Evolutionary conservation across 192 early-diverging fungal species (phyloP), one percentile per base, ranked within the genome.

Genomic region (Coemansia guatemalensis): DNA sequence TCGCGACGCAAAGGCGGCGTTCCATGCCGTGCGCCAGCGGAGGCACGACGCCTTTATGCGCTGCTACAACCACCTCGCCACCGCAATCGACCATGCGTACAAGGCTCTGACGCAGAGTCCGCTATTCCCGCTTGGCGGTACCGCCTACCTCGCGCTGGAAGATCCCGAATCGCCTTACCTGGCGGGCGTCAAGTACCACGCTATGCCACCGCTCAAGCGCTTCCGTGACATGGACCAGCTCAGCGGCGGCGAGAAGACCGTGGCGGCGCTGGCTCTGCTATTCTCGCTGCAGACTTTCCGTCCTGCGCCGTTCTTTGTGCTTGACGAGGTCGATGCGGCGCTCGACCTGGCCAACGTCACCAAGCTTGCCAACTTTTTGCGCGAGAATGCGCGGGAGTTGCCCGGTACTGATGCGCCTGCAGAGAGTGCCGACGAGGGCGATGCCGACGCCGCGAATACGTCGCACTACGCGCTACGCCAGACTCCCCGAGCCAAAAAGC

Each of bases 181-280:
- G 60, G 87, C 90, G 53, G 96, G 96, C 30, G 86, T 99, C 49
- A 93, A 94, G 61, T 99, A 97, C 82, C 96, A 99, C 69, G 95
- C 97, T 0, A 98, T 98, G 95, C 97, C 97, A 7, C 97, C 97
- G 22, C 91, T 95, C 87, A 99, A 99, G 82, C 89, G 96, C 26
- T 99, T 99, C 86, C 82, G 95, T 60, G 97, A 99, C 71, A 99
- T 99, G 97, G 96, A 97, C 60, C 93, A 94, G 68, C 83, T 99
- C 14, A 97, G 95, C 23, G 97, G 97, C 39, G 97, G 97, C 65
- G 97, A 99, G 83, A 99, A 98, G 82, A 96, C 96, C 0, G 92
- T 99, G 32, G 97, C 95, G 0, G 96, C 97, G 4, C 81, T 99
- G 47, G 97, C 96, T 2, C 75, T 99, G 39, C 84, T 99, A 62